A percentile compares a stretch with the other conserved stretches of the same genome.
Evolutionary conservation across 176 grass and related monocot species (phyloP).

Genomic region (Oryza meridionalis): DNA sequence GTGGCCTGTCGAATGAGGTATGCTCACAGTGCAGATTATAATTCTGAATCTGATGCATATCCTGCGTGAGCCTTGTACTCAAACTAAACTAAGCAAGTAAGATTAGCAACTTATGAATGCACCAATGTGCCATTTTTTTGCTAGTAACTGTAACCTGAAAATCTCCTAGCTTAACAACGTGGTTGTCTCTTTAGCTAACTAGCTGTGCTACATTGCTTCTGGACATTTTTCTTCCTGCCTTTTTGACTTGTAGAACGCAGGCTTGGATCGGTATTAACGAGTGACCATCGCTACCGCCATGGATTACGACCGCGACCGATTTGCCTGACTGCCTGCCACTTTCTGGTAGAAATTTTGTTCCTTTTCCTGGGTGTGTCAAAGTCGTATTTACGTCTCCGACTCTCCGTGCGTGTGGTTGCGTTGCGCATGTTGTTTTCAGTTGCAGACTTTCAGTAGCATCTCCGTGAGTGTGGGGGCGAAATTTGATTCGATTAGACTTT

Average conservation of each 20-base stretch:
- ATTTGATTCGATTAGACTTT: background rate
- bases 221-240: background rate
- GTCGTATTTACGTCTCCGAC: background rate
- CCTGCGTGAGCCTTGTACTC: background rate
- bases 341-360: background rate
- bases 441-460: background rate
- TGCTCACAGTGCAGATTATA: background rate
- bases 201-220: background rate
- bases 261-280: background rate
- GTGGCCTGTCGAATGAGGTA: background rate
- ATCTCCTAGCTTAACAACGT: background rate
- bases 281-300: constrained; percentile 6
- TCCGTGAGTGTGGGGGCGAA: background rate
- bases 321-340: constrained; percentile 27
- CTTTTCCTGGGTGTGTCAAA: background rate
- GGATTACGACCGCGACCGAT: constrained; percentile 4
- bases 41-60: background rate
- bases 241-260: constrained; percentile 1
- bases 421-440: background rate
- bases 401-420: background rate
- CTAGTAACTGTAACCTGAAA: background rate
- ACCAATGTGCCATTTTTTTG: background rate
- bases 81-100: background rate
- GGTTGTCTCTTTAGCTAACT: background rate
- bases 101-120: background rate